These are phyloP conservation scores for Chenopodium quinoa DNA, from an alignment of 148 eudicot genomes.

Conservation along the genomic window DNA sequence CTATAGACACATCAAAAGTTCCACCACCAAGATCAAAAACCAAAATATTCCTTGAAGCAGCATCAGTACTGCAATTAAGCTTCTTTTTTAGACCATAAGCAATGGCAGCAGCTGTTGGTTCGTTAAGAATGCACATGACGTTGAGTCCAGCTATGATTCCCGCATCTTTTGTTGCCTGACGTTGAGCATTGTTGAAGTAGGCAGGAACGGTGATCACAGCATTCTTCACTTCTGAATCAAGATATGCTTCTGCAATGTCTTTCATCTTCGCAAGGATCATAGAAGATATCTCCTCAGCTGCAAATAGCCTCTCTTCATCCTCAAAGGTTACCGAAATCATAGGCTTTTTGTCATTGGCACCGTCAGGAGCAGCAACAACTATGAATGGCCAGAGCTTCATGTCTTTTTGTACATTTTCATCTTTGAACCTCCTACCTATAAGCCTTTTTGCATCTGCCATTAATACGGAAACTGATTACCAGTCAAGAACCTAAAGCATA, in stretches of 20 bases:
- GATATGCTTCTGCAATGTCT: not conserved
- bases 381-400: not conserved
- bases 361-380: not conserved
- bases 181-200: not conserved
- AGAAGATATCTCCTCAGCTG: not conserved
- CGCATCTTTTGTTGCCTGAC: conserved; percentile 5
- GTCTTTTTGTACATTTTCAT: not conserved
- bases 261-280: not conserved
- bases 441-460: not conserved
- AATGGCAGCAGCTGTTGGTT: conserved; percentile 25
- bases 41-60: too few relatives aligned
- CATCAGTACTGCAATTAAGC: too few relatives aligned
- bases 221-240: not conserved
- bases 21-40: too few relatives aligned
- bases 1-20: too few relatives aligned
- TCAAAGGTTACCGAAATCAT: not conserved
- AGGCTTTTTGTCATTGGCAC: not conserved
- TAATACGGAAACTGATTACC: too few relatives aligned
- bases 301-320: not conserved
- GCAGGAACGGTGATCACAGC: conserved; percentile 1
- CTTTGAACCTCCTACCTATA: not conserved
- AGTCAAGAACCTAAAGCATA: too few relatives aligned
- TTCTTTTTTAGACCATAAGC: conserved; percentile 15
- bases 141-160: conserved; percentile 12
- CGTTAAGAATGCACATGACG: conserved; percentile 11